Base-by-base conservation (phyloP, 2,329 filamentous ascomycete genomes). In the Clathrospora elynae region DNA sequence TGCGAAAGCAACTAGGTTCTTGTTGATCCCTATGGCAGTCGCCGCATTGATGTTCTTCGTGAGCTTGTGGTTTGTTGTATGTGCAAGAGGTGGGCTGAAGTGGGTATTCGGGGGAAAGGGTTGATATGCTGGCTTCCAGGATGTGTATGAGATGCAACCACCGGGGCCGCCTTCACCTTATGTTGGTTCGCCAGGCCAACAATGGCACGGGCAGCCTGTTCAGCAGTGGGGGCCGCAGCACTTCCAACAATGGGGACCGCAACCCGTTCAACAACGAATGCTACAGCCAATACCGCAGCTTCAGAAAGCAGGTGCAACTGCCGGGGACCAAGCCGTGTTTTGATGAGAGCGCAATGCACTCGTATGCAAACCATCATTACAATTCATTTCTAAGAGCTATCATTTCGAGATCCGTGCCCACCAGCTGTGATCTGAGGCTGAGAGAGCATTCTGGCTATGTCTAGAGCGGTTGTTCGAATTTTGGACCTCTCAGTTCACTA, bases 61-160 rank as follows among this genome's bases (percentile, higher is more conserved):
- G 0, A 55, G 51, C 24, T 34, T 56, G 2, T 62, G 42, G 36
- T 26, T 64, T 7, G 45, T 66, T 5, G 40, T 60, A 17, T 51
- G 45, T 3, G 45, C 55, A n/a, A 51, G 64, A 17, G 63, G 64
- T 5, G 61, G 64, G 1, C 1, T 54, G 1, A 56, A 54, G 16
- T 68, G 63, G 64, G 30, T 64, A 4, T 34, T 53, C 30, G 57
- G 62, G 7, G 62, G 64, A 2, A 54, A 59, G 30, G 63, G 60
- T 0, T 49, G 60, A 7, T 67, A 67, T 39, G 61, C 37, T 22
- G 64, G 46, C 3, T 65, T 68, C 28, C 46, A 56, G 4, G 55
- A 41, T 30, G 37, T 53, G 4, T 61, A 63, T 28, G 61, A 66
- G 42, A 47, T 62, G 52, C 41, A 52, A 9, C 42, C 44, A 7